A percentile compares a stretch with the other conserved stretches of the same genome.
Evolutionary conservation across 805 yeast species (phyloP).

Genomic region (Tetrapisispora namnaoensis): DNA sequence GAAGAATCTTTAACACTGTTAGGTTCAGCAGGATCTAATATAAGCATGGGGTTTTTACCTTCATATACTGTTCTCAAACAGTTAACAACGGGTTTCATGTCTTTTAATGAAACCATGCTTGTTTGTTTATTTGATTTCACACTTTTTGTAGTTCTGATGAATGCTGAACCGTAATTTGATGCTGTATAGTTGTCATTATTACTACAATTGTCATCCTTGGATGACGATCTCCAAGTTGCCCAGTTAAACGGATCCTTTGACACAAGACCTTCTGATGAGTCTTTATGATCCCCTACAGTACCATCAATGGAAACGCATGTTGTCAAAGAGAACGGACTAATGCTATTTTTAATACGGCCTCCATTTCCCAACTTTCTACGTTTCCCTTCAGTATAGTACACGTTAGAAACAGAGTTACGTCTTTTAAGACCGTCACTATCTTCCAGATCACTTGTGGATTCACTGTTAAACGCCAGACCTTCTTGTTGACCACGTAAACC

Average conservation of each 20-base stretch:
- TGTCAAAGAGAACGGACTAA: neutral
- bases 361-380: neutral
- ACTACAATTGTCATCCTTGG: neutral
- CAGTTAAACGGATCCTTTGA: constrained; percentile 26
- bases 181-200: neutral
- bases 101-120: constrained; percentile 3
- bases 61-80: constrained; percentile 30
- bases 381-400: neutral
- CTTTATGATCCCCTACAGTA: neutral
- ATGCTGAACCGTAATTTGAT: constrained; percentile 32
- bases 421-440: neutral
- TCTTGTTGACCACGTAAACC: neutral
- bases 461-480: too few relatives aligned
- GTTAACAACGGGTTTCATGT: constrained; percentile 18
- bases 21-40: neutral
- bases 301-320: neutral
- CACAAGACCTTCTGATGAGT: neutral
- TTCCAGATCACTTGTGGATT: neutral
- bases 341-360: neutral
- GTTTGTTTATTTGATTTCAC: constrained; percentile 3
- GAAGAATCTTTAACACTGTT: constrained; percentile 4
- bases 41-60: constrained; percentile 5
- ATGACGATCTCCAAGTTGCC: constrained; percentile 15
- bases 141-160: constrained; percentile 15
- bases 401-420: constrained; percentile 1